Percentiles rank a stretch among this genome's conserved stretches.
Evolutionary conservation across 768 basidiomycete species (phyloP).

Genomic region (Kwoniella bestiolae): DNA sequence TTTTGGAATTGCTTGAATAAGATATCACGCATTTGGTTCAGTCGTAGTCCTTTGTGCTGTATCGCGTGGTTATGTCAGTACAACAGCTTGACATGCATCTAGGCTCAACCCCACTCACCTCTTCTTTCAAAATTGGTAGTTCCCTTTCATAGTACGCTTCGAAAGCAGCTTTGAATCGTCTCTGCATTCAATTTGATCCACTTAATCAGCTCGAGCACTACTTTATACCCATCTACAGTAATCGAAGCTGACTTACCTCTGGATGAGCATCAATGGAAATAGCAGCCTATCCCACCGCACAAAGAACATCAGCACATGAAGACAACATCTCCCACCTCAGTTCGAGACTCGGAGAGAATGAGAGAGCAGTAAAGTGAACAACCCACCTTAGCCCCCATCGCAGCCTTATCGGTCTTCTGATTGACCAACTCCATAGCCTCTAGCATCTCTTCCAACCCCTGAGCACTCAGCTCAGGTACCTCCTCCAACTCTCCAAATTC

Average conservation of each 20-base stretch:
- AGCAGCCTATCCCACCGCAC: no score
- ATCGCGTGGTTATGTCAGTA: no score
- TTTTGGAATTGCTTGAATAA: conserved; percentile 96
- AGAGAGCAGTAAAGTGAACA: neutral
- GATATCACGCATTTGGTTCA: conserved; percentile 92
- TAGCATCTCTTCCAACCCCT: conserved; percentile 88
- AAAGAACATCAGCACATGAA: no score
- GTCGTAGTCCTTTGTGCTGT: conserved; percentile 83
- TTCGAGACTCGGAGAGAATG: no score
- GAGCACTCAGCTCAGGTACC: conserved; percentile 75
- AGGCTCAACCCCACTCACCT: conserved; percentile 62
- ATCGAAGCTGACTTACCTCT: conserved; percentile 66
- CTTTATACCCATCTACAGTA: no score
- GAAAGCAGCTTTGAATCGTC: conserved; percentile 91
- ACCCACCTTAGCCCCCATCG: conserved; percentile 70
- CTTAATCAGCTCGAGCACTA: neutral
- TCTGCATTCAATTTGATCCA: conserved; percentile 59
- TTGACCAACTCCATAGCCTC: conserved; percentile 87
- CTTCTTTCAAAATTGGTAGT: conserved; percentile 73
- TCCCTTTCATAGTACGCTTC: conserved; percentile 88
- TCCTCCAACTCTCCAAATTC: conserved; percentile 56
- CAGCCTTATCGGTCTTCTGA: conserved; percentile 91
- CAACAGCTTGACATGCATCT: no score
- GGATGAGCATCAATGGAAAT: conserved; percentile 64
- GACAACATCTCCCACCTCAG: no score